Percentiles rank a stretch among this genome's conserved stretches.
Conservation (phyloP, 1,284 basidiomycete species). For the Pseudozyma sp. region DNA sequence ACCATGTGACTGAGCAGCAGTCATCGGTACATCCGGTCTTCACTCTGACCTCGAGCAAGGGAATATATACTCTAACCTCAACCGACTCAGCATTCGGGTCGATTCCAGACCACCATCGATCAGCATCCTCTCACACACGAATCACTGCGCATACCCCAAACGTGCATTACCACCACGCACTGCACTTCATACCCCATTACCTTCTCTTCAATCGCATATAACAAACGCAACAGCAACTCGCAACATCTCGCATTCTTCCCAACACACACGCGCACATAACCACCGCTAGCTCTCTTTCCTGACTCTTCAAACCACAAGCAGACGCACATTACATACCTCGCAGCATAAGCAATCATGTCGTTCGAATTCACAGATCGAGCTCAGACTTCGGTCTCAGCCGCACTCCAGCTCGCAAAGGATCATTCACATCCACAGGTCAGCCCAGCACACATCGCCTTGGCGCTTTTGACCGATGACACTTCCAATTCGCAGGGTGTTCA, state of each 20-base stretch:
- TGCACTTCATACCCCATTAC: neutral
- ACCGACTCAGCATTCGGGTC: neutral
- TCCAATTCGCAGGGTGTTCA: constrained; percentile 58
- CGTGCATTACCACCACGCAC: too few relatives aligned
- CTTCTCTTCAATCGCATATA: neutral
- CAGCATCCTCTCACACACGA: neutral
- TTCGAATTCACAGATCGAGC: constrained; percentile 82
- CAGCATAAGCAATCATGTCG: constrained; percentile 41
- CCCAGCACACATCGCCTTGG: constrained; percentile 82
- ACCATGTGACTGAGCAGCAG: neutral
- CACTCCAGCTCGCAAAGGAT: constrained; percentile 84
- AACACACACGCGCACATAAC: neutral
- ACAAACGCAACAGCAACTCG: neutral
- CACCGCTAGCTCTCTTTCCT: neutral
- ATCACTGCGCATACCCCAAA: neutral
- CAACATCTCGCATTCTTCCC: neutral
- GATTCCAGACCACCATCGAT: neutral
- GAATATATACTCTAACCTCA: neutral
- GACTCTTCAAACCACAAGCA: neutral
- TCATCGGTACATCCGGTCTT: neutral
- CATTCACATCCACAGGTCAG: constrained; percentile 79
- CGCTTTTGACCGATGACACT: constrained; percentile 75
- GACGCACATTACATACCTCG: neutral
- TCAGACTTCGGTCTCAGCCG: constrained; percentile 76
- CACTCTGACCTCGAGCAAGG: too few relatives aligned